Conservation (phyloP, 2,329 filamentous ascomycete genomes). For the Neospermospora avenae region DNA sequence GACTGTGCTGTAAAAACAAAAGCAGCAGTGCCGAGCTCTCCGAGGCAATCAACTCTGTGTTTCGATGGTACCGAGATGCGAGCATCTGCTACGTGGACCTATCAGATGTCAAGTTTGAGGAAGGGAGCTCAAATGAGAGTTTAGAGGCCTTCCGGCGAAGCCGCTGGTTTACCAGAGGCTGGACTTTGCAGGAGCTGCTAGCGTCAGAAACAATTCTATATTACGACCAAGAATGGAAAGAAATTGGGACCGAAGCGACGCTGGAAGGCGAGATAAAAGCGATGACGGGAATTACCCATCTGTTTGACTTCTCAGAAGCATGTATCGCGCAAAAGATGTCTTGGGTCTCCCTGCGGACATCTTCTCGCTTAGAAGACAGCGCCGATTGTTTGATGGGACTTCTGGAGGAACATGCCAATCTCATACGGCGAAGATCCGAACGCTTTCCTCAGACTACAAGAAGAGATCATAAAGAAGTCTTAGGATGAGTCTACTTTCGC, state of each 20-base stretch:
- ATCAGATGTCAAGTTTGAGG: background rate
- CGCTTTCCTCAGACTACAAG: conserved; percentile 37
- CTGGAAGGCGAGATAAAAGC: background rate
- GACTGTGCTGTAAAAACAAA: conserved; percentile 22
- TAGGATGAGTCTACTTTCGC: background rate
- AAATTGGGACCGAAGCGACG: conserved; percentile 1
- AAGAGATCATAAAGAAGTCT: conserved; percentile 34
- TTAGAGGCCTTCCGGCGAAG: background rate
- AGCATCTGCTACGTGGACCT: conserved; percentile 16
- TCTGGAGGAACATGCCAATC: conserved; percentile 37
- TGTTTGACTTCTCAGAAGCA: background rate
- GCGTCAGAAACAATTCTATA: conserved; percentile 5
- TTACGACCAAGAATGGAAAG: conserved; percentile 8
- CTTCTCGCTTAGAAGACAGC: conserved; percentile 38
- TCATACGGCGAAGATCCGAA: conserved; percentile 37
- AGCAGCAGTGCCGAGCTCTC: conserved; percentile 17
- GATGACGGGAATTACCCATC: background rate
- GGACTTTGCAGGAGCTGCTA: background rate
- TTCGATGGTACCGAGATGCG: conserved; percentile 12
- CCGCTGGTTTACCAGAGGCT: conserved; percentile 15
- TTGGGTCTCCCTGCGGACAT: conserved; percentile 35
- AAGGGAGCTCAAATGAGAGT: no score
- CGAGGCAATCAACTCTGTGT: conserved; percentile 1
- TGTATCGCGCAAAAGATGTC: conserved; percentile 29
- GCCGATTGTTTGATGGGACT: conserved; percentile 44